These are phyloP conservation scores for Thielaviopsis musarum DNA, from an alignment of 2,329 filamentous ascomycete genomes.

Conservation along the genomic window DNA sequence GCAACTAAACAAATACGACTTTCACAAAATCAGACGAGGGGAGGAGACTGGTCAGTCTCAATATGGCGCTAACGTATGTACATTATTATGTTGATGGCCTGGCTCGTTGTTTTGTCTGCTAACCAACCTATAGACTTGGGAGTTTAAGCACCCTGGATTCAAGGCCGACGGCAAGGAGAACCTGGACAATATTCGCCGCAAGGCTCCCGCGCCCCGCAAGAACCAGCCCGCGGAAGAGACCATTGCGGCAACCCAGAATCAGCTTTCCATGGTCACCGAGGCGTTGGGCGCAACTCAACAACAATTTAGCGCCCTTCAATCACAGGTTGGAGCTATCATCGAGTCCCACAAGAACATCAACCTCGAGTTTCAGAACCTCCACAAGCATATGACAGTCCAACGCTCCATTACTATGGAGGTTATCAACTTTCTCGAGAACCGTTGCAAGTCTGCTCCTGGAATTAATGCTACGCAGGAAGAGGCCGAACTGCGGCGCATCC, in stretches of 20 bases:
- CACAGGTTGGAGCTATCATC: conserved; percentile 63
- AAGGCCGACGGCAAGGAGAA: conserved; percentile 91
- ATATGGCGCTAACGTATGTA: conserved; percentile 59
- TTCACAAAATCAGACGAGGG: conserved; percentile 73
- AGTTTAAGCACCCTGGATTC: conserved; percentile 96
- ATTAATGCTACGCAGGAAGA: conserved; percentile 13
- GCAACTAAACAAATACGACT: conserved; percentile 93
- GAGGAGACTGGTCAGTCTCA: conserved; percentile 25
- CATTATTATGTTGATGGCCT: conserved; percentile 2
- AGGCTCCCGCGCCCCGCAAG: conserved; percentile 84
- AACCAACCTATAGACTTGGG: conserved; percentile 49
- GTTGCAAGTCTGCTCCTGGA: conserved; percentile 8
- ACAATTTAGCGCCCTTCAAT: conserved; percentile 49
- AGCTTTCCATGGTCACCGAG: conserved; percentile 8
- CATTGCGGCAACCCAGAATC: conserved; percentile 70
- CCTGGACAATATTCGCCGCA: conserved; percentile 87
- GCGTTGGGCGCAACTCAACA: conserved; percentile 9
- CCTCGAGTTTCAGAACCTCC: conserved; percentile 42
- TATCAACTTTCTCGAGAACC: conserved; percentile 30
- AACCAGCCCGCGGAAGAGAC: conserved; percentile 49
- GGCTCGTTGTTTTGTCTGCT: not conserved
- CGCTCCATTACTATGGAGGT: conserved; percentile 41
- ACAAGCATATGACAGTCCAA: conserved; percentile 42
- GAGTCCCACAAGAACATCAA: conserved; percentile 45
- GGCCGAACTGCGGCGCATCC: conserved; percentile 32